Conservation (phyloP, 2,329 filamentous ascomycete species). For the Neonectria ditissima region DNA sequence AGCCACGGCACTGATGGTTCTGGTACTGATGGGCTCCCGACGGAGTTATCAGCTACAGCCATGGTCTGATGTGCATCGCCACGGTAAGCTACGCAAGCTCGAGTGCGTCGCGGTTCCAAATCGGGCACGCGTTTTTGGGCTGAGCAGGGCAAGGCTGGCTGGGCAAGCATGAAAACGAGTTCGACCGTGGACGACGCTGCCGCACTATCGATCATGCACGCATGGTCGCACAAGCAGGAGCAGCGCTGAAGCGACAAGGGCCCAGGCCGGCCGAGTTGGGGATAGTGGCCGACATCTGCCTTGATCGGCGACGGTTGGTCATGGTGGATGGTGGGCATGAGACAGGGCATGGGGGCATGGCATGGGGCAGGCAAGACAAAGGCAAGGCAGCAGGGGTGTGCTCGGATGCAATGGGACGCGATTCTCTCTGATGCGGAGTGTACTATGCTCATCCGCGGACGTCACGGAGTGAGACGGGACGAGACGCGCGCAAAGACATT, state of each 20-base stretch:
- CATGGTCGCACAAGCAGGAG: conserved; percentile 28
- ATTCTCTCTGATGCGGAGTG: not conserved
- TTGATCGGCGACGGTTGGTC: conserved; percentile 43
- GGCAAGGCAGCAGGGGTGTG: conserved; percentile 8
- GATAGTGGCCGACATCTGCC: conserved; percentile 39
- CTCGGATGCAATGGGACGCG: conserved; percentile 8
- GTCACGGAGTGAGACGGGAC: conserved; percentile 13
- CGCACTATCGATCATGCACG: conserved; percentile 36
- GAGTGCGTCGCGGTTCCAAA: conserved; percentile 34
- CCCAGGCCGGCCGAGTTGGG: conserved; percentile 36
- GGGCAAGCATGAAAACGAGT: conserved; percentile 14
- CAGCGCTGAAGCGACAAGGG: conserved; percentile 23
- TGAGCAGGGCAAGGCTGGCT: conserved; percentile 29
- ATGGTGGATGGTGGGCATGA: conserved; percentile 18
- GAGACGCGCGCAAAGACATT: conserved; percentile 11
- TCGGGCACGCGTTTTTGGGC: conserved; percentile 26
- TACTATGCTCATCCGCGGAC: not conserved
- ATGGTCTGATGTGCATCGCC: conserved; percentile 21
- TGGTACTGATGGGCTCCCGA: conserved; percentile 11
- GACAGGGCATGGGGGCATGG: conserved; percentile 2
- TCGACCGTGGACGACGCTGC: conserved; percentile 27
- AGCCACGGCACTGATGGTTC: not conserved
- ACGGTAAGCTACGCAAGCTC: conserved; percentile 40
- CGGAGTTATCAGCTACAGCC: not conserved
- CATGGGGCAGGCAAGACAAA: conserved; percentile 17